Evolutionary conservation across 225 moss, liverwort and hornwort species (phyloP), one percentile per base, ranked within the genome.

Genomic region (Pseudoscleropodium purum): DNA sequence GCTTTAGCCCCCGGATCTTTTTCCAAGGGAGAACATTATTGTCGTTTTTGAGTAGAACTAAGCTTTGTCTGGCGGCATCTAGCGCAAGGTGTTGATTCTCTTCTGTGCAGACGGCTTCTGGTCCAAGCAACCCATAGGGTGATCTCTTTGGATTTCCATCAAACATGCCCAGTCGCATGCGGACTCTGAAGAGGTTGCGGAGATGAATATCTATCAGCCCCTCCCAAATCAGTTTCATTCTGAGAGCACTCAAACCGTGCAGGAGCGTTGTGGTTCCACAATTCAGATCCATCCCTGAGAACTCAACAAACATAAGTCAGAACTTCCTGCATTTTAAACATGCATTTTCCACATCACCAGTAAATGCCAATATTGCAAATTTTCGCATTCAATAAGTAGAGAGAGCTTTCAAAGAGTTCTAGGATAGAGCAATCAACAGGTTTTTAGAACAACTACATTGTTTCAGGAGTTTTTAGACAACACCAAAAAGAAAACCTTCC

Each of bases 211-310:
- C 94, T 30, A 96, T 84, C 29, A 93, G 88, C 5, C 73, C 92
- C 88, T 93, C 94, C 70, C 80, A 92, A 17, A 96, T 91, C 39
- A 95, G 65, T 39, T 90, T 90, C 59, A 81, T 90, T 62, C 84
- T 72, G 17, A 96, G 90, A 33, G 98, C 96, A 82, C 85, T 88
- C 16, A 92, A 75, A 27, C 94, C 87, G 89, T 94, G 91, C 13
- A 87, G 86, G 18, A 95, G 92, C 23, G 89, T 91, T 41, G 94
- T 93, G 45, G 85, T 92, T 70, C 96, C 96, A 81, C 97, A 98
- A 85, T 98, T 98, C 23, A 98, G 89, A 91, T 98, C 98, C 96
- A 96, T 89, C 51, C 97, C 96, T 97, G 87, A 81, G 84, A 20
- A 86, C 37, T 43, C 78, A 85, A 80, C 65, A 80, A 47, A 59